phyloP scores from a whole-genome alignment of 805 yeast genomes.

The Grigorovia transvaalensis region DNA sequence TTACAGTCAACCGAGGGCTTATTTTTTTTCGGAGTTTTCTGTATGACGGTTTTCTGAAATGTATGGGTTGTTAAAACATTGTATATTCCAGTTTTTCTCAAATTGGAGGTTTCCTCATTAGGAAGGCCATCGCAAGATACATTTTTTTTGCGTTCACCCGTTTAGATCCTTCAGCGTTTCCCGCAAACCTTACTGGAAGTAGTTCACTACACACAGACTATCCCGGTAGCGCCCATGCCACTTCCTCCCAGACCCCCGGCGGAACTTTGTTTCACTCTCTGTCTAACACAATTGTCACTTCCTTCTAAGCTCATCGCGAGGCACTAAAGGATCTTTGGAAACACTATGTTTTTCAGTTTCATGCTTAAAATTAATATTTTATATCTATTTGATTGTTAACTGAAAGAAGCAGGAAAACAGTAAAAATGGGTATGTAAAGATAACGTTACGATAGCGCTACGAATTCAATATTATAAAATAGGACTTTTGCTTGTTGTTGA shows the following conservation, averaged over 20 bases:
- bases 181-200: too few species aligned
- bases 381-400: not conserved
- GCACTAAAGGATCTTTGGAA: not conserved
- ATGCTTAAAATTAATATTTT: not conserved
- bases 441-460: not conserved
- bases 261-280: not conserved
- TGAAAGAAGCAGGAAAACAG: slow-evolving; percentile 16
- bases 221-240: not conserved
- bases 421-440: slow-evolving; percentile 35
- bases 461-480: not conserved
- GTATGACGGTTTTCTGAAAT: too few species aligned
- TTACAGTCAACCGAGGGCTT: too few species aligned
- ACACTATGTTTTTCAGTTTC: not conserved
- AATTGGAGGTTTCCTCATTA: too few species aligned
- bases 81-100: too few species aligned
- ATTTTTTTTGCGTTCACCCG: too few species aligned
- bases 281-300: not conserved
- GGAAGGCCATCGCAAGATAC: too few species aligned
- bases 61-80: too few species aligned
- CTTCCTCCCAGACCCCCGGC: not conserved
- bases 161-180: too few species aligned
- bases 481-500: not conserved
- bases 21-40: too few species aligned
- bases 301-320: not conserved
- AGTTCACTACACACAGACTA: not conserved